These are phyloP conservation scores for Adansonia madagascariensis DNA, from an alignment of 441 rosid species.

Conservation along the genomic window DNA sequence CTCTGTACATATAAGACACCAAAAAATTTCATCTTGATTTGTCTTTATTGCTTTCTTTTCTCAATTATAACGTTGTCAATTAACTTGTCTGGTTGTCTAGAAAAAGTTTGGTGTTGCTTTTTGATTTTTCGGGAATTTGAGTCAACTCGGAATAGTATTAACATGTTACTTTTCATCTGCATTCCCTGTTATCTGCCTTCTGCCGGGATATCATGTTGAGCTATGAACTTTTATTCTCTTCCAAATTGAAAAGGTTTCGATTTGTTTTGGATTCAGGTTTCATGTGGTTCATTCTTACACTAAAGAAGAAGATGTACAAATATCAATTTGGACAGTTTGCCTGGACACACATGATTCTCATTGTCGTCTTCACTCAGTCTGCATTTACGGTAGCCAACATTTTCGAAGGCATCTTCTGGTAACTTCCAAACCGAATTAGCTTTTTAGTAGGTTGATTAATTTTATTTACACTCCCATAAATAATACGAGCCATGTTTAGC, in stretches of 20 bases:
- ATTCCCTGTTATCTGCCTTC: background rate
- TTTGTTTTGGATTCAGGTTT: conserved; percentile 53
- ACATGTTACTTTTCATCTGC: background rate
- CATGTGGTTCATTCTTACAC: conserved; percentile 90
- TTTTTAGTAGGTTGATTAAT: background rate
- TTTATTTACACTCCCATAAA: background rate
- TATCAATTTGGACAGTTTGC: conserved; percentile 97
- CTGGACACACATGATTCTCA: conserved; percentile 97
- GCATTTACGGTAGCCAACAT: conserved; percentile 91
- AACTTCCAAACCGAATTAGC: conserved; percentile 18
- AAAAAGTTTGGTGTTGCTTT: background rate
- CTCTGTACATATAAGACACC: background rate
- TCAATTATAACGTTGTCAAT: background rate
- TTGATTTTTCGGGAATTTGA: background rate
- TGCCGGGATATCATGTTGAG: conserved; percentile 2
- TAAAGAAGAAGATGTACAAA: conserved; percentile 92
- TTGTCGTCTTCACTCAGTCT: conserved; percentile 83
- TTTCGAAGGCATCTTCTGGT: conserved; percentile 97
- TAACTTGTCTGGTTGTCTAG: background rate
- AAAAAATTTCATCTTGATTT: background rate
- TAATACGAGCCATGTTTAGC: background rate
- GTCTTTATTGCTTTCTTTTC: background rate
- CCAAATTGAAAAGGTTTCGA: background rate
- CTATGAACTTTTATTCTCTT: background rate
- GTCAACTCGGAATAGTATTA: background rate